These are phyloP conservation scores for Anethum foeniculum DNA, from an alignment of 140 eudicot species.

Conservation along the genomic window DNA sequence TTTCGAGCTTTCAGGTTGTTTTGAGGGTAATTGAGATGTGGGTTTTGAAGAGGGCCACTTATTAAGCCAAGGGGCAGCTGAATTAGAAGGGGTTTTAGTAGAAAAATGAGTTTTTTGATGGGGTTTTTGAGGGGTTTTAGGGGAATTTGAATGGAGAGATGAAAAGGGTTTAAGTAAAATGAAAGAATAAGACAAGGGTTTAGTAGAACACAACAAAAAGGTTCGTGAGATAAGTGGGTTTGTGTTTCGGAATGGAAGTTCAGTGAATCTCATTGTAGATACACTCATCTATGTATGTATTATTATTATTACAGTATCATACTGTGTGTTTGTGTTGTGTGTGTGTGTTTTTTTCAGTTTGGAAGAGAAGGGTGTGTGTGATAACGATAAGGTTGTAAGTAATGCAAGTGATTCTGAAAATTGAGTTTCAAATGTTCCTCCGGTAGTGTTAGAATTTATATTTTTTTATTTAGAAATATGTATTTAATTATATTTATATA, in stretches of 20 bases:
- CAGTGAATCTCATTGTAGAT: slow-evolving; percentile 33
- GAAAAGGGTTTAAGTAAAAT: slow-evolving; percentile 34
- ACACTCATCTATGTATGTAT: neutral
- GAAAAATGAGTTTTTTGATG: slow-evolving; percentile 14
- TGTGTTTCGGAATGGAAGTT: slow-evolving; percentile 35
- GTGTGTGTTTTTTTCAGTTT: neutral
- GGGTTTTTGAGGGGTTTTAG: slow-evolving; percentile 19
- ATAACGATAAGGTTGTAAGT: neutral
- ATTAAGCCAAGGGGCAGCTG: slow-evolving; percentile 54
- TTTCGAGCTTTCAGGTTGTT: neutral
- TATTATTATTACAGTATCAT: neutral
- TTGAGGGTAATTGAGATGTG: slow-evolving; percentile 2
- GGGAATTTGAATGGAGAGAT: slow-evolving; percentile 30
- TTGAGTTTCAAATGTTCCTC: neutral
- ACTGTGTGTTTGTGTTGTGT: neutral
- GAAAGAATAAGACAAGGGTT: slow-evolving; percentile 27
- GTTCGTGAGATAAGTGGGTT: slow-evolving; percentile 25
- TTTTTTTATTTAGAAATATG: too few relatives aligned
- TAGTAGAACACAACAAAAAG: slow-evolving; percentile 16
- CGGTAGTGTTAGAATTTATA: neutral
- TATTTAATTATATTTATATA: too few relatives aligned
- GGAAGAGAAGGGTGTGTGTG: neutral
- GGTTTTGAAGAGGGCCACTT: slow-evolving; percentile 53
- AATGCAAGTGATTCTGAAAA: neutral
- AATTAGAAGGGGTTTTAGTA: slow-evolving; percentile 6